A percentile compares a stretch with the other conserved stretches of the same genome.
phyloP scores from a whole-genome alignment of 345 rosid species.

The Gossypium bickii region DNA sequence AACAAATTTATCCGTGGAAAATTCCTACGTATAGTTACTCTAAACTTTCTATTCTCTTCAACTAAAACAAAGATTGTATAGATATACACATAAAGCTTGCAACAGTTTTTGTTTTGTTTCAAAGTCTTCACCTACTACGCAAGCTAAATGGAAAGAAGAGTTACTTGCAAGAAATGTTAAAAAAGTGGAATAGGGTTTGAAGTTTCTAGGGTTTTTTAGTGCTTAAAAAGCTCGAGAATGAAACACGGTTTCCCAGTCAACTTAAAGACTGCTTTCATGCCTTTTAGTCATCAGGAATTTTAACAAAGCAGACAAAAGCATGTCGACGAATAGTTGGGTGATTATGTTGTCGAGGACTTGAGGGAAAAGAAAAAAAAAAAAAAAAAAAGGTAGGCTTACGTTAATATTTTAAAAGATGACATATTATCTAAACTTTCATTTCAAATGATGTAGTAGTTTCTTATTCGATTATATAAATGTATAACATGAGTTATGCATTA shows the following conservation, averaged over 20 bases:
- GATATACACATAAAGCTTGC: not conserved
- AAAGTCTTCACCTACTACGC: slow-evolving; percentile 29
- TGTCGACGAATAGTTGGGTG: not conserved
- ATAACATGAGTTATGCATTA: too few relatives aligned
- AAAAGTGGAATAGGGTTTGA: not conserved
- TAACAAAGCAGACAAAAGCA: not conserved
- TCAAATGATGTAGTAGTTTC: too few relatives aligned
- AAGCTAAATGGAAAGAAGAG: slow-evolving; percentile 19
- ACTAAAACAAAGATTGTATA: not conserved
- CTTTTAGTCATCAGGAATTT: not conserved
- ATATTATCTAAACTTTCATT: too few relatives aligned
- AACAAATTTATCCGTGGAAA: not conserved
- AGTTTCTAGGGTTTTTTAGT: slow-evolving; percentile 21
- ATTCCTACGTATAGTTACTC: not conserved
- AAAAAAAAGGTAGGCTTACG: too few relatives aligned
- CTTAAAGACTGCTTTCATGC: not conserved
- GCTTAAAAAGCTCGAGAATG: slow-evolving; percentile 8
- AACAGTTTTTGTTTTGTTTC: not conserved
- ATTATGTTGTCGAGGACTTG: slow-evolving; percentile 4
- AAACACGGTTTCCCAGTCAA: slow-evolving; percentile 22
- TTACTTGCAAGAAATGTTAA: slow-evolving; percentile 25
- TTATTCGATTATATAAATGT: too few relatives aligned
- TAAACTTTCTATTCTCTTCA: not conserved
- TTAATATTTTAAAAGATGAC: too few relatives aligned
- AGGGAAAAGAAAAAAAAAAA: not conserved